Evolutionary conservation across 495 filamentous ascomycete species (phyloP).

Genomic region (Talaromyces thailandensis): DNA sequence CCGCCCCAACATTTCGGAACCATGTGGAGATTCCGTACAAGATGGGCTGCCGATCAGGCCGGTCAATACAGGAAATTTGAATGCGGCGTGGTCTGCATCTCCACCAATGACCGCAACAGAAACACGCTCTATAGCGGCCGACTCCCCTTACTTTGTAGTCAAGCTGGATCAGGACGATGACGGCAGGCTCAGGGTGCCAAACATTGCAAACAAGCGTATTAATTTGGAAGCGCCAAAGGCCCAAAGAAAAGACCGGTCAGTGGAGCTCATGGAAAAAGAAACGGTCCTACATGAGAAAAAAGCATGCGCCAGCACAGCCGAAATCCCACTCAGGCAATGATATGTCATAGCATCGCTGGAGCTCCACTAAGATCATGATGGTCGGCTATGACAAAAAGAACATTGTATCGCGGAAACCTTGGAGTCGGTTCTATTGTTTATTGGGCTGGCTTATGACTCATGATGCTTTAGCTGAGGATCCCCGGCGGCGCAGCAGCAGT

Average conservation of each 20-base stretch:
- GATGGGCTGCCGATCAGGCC: neutral
- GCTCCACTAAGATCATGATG: neutral
- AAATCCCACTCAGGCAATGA: neutral
- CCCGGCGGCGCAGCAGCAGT: neutral
- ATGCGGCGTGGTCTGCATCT: neutral
- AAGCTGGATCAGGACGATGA: neutral
- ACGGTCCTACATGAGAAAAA: neutral
- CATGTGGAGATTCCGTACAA: neutral
- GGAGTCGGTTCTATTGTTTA: neutral
- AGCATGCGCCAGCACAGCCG: neutral
- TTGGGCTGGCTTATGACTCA: neutral
- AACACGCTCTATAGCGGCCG: neutral
- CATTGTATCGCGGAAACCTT: neutral
- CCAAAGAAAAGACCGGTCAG: neutral
- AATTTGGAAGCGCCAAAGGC: neutral
- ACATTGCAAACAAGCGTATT: neutral
- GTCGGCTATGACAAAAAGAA: neutral
- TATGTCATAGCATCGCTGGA: neutral
- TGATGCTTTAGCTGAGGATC: neutral
- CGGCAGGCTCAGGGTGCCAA: neutral
- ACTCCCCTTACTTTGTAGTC: neutral
- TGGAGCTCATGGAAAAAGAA: neutral
- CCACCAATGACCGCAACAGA: neutral
- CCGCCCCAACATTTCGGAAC: neutral
- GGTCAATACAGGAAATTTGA: conserved; percentile 2